A percentile compares a stretch with the other conserved stretches of the same genome.
phyloP scores from a whole-genome alignment of 1,284 basidiomycete genomes.

The Abortiporus biennis region DNA sequence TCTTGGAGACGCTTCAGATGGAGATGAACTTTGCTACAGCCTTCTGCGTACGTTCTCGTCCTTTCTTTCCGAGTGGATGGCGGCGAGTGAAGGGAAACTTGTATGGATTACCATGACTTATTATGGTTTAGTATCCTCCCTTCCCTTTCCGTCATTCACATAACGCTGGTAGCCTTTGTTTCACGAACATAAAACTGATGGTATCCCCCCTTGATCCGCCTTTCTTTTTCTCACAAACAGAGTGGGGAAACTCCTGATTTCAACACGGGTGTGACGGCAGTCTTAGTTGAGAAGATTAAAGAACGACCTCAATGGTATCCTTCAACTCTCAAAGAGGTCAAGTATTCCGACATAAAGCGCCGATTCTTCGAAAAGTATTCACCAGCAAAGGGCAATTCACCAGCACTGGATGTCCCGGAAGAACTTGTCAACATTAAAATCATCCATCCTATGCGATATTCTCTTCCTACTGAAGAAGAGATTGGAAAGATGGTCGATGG shows the following conservation, averaged over 20 bases:
- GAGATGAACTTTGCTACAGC: constrained; percentile 78
- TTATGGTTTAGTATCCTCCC: too few relatives aligned
- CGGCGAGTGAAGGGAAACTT: constrained; percentile 6
- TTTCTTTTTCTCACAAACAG: constrained; percentile 32
- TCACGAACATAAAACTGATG: too few relatives aligned
- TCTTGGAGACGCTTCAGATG: constrained; percentile 72
- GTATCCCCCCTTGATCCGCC: too few relatives aligned
- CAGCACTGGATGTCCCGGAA: constrained; percentile 30
- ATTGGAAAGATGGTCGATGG: constrained; percentile 59
- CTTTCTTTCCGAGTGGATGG: not conserved
- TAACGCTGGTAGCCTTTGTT: too few relatives aligned
- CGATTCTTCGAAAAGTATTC: constrained; percentile 52
- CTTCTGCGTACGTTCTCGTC: constrained; percentile 58
- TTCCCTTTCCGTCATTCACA: too few relatives aligned
- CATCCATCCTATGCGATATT: constrained; percentile 45
- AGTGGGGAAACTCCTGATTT: constrained; percentile 80
- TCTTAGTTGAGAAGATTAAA: constrained; percentile 61
- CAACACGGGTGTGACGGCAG: constrained; percentile 68
- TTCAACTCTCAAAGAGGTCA: constrained; percentile 48
- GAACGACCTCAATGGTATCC: constrained; percentile 66
- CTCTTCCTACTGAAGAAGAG: constrained; percentile 63
- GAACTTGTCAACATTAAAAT: constrained; percentile 18
- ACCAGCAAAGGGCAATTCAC: constrained; percentile 27
- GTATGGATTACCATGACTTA: too few relatives aligned
- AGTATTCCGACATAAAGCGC: constrained; percentile 41